These are phyloP conservation scores for Allodekkera sacchari DNA, from an alignment of 805 yeast species.

Conservation along the genomic window DNA sequence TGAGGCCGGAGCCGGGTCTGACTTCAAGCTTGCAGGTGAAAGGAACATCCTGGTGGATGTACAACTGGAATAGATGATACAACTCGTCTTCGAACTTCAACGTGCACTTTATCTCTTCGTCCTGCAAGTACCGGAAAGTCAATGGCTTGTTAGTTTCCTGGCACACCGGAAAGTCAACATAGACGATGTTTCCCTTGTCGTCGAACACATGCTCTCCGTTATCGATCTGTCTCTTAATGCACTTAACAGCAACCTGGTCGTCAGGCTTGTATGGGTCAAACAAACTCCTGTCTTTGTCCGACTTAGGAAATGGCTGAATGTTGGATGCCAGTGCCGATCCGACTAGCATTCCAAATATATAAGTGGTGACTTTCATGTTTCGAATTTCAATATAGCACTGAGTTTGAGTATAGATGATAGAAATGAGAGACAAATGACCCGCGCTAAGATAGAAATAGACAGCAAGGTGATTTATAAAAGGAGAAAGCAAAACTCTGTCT, in stretches of 20 bases:
- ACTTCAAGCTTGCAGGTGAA: conserved; percentile 59
- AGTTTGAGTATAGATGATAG: too few species aligned
- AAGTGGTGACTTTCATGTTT: too few species aligned
- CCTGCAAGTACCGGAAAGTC: conserved; percentile 41
- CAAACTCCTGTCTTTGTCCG: conserved; percentile 11
- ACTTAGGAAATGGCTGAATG: conserved; percentile 19
- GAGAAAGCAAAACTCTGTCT: too few species aligned
- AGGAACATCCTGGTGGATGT: conserved; percentile 72
- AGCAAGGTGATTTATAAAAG: too few species aligned
- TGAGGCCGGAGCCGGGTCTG: conserved; percentile 34
- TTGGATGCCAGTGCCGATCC: conserved; percentile 8
- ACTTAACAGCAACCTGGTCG: conserved; percentile 42
- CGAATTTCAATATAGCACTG: too few species aligned
- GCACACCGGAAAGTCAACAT: conserved; percentile 52
- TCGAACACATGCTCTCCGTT: conserved; percentile 72
- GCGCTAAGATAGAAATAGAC: too few species aligned
- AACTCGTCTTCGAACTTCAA: conserved; percentile 53
- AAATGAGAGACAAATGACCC: too few species aligned
- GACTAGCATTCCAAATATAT: too few species aligned
- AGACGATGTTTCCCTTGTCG: conserved; percentile 48
- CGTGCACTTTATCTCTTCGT: conserved; percentile 51
- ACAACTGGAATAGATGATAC: conserved; percentile 66
- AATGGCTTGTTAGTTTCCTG: conserved; percentile 57
- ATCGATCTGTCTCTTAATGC: conserved; percentile 63
- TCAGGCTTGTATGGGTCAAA: conserved; percentile 20